Base-by-base conservation (phyloP, 2,329 filamentous ascomycete species). In the Amylocarpus encephaloides region DNA sequence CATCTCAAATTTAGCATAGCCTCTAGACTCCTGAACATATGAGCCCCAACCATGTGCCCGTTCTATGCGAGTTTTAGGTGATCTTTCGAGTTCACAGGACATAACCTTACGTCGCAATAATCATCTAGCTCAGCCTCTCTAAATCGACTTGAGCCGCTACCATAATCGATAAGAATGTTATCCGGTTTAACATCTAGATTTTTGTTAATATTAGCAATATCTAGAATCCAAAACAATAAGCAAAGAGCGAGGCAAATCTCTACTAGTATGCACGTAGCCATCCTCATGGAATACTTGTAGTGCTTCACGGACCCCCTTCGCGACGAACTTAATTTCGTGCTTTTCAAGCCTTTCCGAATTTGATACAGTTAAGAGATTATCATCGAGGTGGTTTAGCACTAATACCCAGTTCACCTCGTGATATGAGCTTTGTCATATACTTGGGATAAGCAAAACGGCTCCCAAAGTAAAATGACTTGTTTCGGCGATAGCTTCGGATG, bases 111-210 rank as follows among this genome's bases (percentile, higher is more conserved):
- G 54, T 64, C 61, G 50, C 65, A 66, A 29, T 62, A 59, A 56
- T 68, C 66, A 26, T 58, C 63, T 7, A 69, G 57, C 54, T 66
- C 59, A 32, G 68, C 64, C 44, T 68, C 62, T 11, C 61, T 50
- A 51, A 70, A 68, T 34, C 66, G 62, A 36, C 48, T 54, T 45
- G 59, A 56, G 43, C 59, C 49, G 40, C 50, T 49, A 47, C 60
- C 56, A 40, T 64, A 61, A 51, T 69, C 67, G 18, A 68, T 61
- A 35, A 70, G 65, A n/a, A 70, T 61, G 48, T 70, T 70, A 34
- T 68, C 59, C 13, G 61, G 66, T 46, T 70, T 70, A 42, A 60
- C 55, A 36, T 60, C 56, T 59, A 34, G 4, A 52, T 69, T 34
- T 50, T 36, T 48, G 34, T 45, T n/a, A 34, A 26, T 53, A 32